These are phyloP conservation scores for Celoporthe dispersa DNA, from an alignment of 2,329 filamentous ascomycete species.

Conservation along the genomic window DNA sequence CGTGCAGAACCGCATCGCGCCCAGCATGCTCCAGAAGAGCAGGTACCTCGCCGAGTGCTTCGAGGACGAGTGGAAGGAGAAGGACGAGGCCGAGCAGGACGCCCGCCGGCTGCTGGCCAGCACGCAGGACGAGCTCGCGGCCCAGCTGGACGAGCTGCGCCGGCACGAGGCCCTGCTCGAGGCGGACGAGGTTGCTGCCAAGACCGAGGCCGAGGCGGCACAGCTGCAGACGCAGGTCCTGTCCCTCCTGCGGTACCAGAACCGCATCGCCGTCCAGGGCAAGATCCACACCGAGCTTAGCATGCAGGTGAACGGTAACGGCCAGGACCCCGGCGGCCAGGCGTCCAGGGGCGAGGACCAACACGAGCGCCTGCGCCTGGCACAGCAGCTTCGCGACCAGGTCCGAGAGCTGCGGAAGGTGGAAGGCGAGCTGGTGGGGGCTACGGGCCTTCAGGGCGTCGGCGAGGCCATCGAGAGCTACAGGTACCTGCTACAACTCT, in stretches of 20 bases:
- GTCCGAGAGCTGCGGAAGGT: constrained; percentile 64
- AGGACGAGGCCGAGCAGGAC: constrained; percentile 70
- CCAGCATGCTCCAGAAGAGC: constrained; percentile 73
- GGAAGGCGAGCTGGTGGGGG: constrained; percentile 70
- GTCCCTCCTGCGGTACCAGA: constrained; percentile 50
- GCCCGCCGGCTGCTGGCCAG: constrained; percentile 68
- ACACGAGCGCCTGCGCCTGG: constrained; percentile 61
- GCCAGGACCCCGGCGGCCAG: constrained; percentile 37
- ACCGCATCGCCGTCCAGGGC: constrained; percentile 56
- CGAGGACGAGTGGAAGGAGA: constrained; percentile 76
- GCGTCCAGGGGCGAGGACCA: constrained; percentile 45
- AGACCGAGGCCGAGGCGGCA: constrained; percentile 56
- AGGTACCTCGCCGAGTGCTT: constrained; percentile 71
- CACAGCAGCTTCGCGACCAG: constrained; percentile 59
- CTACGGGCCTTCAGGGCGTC: constrained; percentile 69
- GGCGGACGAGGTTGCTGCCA: constrained; percentile 56
- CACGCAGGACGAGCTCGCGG: constrained; percentile 69
- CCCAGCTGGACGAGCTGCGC: constrained; percentile 60
- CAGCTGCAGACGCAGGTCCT: constrained; percentile 44
- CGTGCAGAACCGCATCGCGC: constrained; percentile 70
- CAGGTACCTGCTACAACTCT: constrained; percentile 68
- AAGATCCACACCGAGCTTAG: constrained; percentile 55
- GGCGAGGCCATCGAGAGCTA: constrained; percentile 77
- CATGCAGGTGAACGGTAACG: constrained; percentile 50
- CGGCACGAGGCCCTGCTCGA: constrained; percentile 54